Conservation (phyloP, 352 stramenopile genomes). For the Phytophthora cryptogea region DNA sequence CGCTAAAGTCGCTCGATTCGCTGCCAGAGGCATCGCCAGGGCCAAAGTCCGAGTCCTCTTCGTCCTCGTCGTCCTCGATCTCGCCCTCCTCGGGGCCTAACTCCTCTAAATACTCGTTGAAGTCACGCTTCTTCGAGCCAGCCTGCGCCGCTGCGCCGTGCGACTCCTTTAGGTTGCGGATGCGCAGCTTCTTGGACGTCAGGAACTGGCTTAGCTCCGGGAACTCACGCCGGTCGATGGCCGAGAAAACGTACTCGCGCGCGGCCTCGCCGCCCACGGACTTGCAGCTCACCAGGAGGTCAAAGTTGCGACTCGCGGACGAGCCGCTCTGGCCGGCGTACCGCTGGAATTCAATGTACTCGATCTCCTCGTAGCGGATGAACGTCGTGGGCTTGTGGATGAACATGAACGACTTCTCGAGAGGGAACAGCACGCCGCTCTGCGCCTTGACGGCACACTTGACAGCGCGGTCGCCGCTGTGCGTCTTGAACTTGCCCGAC, state of each 20-base stretch:
- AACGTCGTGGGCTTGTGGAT: slow-evolving; percentile 99
- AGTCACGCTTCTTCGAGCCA: slow-evolving; percentile 75
- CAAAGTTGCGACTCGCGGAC: slow-evolving; percentile 95
- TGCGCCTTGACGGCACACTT: slow-evolving; percentile 95
- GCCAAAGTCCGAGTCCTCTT: slow-evolving; percentile 94
- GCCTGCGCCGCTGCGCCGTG: slow-evolving; percentile 37
- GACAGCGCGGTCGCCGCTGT: slow-evolving; percentile 86
- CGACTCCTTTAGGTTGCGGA: slow-evolving; percentile 93
- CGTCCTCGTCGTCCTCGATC: slow-evolving; percentile 90
- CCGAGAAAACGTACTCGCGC: slow-evolving; percentile 94
- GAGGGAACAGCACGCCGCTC: slow-evolving; percentile 96
- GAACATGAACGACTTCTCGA: slow-evolving; percentile 99
- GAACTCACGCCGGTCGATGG: slow-evolving; percentile 97
- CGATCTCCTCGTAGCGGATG: slow-evolving; percentile 98
- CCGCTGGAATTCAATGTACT: slow-evolving; percentile 98
- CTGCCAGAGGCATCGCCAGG: slow-evolving; percentile 64
- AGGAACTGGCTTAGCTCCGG: slow-evolving; percentile 94
- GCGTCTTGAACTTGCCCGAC: slow-evolving; percentile 90
- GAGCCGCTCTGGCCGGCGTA: slow-evolving; percentile 92
- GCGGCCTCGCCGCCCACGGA: slow-evolving; percentile 79
- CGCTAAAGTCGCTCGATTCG: slow-evolving; percentile 82
- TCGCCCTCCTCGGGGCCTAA: slow-evolving; percentile 86
- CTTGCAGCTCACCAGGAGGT: slow-evolving; percentile 93
- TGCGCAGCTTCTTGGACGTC: slow-evolving; percentile 94
- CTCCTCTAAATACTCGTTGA: slow-evolving; percentile 82